These are phyloP conservation scores for Alternaria sp. DNA, from an alignment of 2,329 filamentous ascomycete genomes.

Conservation along the genomic window DNA sequence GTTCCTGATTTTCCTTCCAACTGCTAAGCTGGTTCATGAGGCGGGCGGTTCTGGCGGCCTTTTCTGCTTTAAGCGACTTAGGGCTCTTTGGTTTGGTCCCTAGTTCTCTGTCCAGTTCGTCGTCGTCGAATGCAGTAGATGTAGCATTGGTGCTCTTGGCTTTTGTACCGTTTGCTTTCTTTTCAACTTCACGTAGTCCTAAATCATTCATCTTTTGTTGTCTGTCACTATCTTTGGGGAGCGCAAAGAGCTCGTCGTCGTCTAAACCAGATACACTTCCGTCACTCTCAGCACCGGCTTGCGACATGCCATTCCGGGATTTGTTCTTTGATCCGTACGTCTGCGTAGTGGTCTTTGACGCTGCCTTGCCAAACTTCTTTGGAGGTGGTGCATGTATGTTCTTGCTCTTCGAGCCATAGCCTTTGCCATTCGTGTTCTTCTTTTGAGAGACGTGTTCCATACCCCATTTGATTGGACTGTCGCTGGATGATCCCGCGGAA, in stretches of 20 bases:
- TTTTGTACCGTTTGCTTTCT: constrained; percentile 7
- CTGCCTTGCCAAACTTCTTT: constrained; percentile 12
- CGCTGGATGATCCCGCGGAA: constrained; percentile 9
- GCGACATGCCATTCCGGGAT: background rate
- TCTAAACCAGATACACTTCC: constrained; percentile 9
- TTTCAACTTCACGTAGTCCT: constrained; percentile 12
- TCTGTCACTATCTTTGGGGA: constrained; percentile 1
- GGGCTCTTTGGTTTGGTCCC: constrained; percentile 1
- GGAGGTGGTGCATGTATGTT: constrained; percentile 24
- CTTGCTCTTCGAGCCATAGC: constrained; percentile 9
- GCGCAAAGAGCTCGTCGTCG: constrained; percentile 8
- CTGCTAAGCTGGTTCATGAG: constrained; percentile 26
- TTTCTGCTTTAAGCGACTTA: background rate
- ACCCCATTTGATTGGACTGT: constrained; percentile 9
- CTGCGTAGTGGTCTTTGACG: background rate
- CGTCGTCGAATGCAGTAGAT: background rate
- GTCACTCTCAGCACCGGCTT: constrained; percentile 3
- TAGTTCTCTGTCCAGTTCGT: constrained; percentile 8
- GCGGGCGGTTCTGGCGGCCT: constrained; percentile 16
- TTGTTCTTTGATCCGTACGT: constrained; percentile 1
- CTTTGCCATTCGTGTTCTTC: constrained; percentile 2
- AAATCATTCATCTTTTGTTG: constrained; percentile 2
- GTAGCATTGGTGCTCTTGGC: background rate
- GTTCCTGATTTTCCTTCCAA: constrained; percentile 22
- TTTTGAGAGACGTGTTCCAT: constrained; percentile 24